These are phyloP conservation scores for Drechslerella dactyloides DNA, from an alignment of 2,329 filamentous ascomycete species.

Conservation along the genomic window DNA sequence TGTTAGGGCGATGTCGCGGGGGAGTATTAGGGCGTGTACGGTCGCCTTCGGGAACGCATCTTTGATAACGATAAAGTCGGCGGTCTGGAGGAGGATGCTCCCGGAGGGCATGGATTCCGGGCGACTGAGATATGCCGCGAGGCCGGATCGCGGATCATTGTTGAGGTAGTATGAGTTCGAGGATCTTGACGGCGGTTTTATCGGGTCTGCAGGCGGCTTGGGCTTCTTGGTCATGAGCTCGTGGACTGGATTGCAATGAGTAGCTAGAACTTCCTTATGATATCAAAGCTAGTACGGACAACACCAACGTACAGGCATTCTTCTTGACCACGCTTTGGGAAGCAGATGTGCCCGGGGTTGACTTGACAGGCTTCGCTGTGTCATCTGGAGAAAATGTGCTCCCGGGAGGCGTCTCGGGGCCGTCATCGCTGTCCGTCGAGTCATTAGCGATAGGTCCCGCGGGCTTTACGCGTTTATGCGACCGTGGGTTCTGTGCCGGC, in stretches of 20 bases:
- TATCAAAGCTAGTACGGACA: too few species aligned
- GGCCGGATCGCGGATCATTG: constrained; percentile 62
- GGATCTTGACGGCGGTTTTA: background rate
- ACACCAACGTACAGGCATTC: constrained; percentile 28
- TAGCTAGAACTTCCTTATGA: background rate
- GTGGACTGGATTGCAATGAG: constrained; percentile 14
- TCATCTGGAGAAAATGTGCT: background rate
- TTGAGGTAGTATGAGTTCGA: constrained; percentile 35
- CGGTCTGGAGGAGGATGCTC: constrained; percentile 70
- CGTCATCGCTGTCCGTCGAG: constrained; percentile 18
- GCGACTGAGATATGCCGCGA: constrained; percentile 70
- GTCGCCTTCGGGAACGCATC: constrained; percentile 86
- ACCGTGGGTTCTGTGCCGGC: constrained; percentile 13
- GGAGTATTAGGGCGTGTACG: constrained; percentile 86
- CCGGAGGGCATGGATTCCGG: constrained; percentile 68
- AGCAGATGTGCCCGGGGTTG: background rate
- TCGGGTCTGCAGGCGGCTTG: constrained; percentile 12
- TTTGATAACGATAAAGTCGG: constrained; percentile 76
- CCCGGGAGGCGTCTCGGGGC: constrained; percentile 13
- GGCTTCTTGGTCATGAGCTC: constrained; percentile 43
- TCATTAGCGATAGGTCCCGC: constrained; percentile 12
- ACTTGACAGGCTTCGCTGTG: background rate
- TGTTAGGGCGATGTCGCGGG: constrained; percentile 69
- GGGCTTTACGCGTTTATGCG: constrained; percentile 18
- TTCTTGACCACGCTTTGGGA: constrained; percentile 14